Percentiles rank a stretch among this genome's conserved stretches.
phyloP scores from a whole-genome alignment of 179 eudicot genomes.

The Beta macrorhiza region DNA sequence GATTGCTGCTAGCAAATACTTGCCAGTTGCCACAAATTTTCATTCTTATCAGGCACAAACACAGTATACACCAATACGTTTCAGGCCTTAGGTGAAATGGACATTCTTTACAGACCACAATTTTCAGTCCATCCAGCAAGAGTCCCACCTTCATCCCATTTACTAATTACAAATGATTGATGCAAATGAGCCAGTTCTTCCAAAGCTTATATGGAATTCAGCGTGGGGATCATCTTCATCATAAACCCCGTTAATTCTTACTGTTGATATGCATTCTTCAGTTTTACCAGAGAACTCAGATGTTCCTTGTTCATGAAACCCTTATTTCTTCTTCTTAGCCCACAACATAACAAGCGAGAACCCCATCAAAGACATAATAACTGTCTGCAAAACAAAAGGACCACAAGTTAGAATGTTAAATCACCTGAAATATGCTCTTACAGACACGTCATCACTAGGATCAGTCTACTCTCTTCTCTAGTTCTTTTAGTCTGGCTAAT shows the following conservation, averaged over 20 bases:
- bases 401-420: background rate
- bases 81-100: background rate
- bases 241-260: background rate
- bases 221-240: constrained; percentile 17
- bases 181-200: background rate
- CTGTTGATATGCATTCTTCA: background rate
- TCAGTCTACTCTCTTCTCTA: background rate
- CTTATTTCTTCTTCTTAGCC: constrained; percentile 52
- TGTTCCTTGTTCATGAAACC: background rate
- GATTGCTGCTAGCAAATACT: background rate
- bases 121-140: background rate
- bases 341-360: constrained; percentile 88
- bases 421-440: background rate
- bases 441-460: background rate
- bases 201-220: background rate
- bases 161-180: background rate
- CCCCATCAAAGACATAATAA: constrained; percentile 91
- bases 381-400: constrained; percentile 55
- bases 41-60: background rate
- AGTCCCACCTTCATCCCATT: too few relatives aligned
- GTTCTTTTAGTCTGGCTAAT: background rate
- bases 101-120: background rate
- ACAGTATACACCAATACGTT: background rate
- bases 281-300: background rate
- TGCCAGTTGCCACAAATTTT: background rate